These are phyloP conservation scores for Colletotrichum sp. DNA, from an alignment of 2,329 filamentous ascomycete species.

Conservation along the genomic window DNA sequence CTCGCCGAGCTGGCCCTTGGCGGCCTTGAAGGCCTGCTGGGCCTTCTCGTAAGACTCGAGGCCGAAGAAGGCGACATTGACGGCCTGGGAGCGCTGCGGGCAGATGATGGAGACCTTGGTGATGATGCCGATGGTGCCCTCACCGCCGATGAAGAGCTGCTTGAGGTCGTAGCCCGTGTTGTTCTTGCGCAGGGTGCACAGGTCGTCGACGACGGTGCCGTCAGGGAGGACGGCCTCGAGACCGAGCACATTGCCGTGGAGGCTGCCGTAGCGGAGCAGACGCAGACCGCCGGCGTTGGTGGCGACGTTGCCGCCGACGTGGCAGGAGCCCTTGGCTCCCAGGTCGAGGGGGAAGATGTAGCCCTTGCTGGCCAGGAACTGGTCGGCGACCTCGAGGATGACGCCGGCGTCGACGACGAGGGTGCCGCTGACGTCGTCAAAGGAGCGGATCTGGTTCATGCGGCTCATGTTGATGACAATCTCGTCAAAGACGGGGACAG, in stretches of 20 bases:
- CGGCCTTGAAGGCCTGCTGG: conserved; percentile 83
- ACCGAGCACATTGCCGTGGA: conserved; percentile 92
- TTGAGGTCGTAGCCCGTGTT: conserved; percentile 98
- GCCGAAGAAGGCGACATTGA: conserved; percentile 95
- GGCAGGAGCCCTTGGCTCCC: conserved; percentile 97
- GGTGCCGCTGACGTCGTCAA: conserved; percentile 91
- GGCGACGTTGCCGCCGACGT: conserved; percentile 93
- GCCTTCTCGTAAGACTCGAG: conserved; percentile 90
- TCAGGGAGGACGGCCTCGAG: conserved; percentile 94
- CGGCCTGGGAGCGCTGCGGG: conserved; percentile 82
- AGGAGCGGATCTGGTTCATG: conserved; percentile 90
- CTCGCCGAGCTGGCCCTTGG: conserved; percentile 89
- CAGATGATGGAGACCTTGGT: conserved; percentile 90
- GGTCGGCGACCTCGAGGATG: conserved; percentile 88
- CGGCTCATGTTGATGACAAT: conserved; percentile 90
- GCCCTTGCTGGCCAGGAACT: conserved; percentile 79
- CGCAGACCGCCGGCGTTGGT: conserved; percentile 95
- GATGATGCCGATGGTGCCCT: conserved; percentile 94
- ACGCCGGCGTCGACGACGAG: conserved; percentile 90
- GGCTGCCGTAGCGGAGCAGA: conserved; percentile 87
- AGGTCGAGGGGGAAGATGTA: conserved; percentile 96
- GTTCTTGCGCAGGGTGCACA: conserved; percentile 91
- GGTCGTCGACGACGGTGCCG: conserved; percentile 88
- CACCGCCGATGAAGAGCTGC: conserved; percentile 93
- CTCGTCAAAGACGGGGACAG: conserved; percentile 97